phyloP scores from a whole-genome alignment of 139 green algal species.

The Chlorella sp. region DNA sequence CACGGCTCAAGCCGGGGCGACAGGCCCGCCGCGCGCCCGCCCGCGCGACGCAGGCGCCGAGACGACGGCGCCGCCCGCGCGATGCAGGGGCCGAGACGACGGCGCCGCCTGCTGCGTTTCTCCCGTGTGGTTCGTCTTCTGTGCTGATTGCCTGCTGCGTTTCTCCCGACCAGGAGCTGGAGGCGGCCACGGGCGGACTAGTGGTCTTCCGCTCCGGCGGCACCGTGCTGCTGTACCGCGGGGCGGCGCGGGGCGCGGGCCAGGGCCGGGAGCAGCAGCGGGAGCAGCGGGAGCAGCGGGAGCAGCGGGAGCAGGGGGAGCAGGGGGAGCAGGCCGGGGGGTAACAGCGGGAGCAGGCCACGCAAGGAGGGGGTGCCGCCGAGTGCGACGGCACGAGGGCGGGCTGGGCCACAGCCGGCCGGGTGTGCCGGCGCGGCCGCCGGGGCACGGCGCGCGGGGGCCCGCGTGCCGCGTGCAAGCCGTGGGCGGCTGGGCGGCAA shows the following conservation, averaged over 20 bases:
- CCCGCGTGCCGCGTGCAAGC: not conserved
- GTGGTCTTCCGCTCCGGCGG: slow-evolving; percentile 35
- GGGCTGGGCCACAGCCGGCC: not conserved
- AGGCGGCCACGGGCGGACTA: slow-evolving; percentile 27
- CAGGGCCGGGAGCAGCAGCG: not conserved
- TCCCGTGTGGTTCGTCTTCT: too few relatives aligned
- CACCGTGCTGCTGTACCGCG: slow-evolving; percentile 32
- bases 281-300: not conserved
- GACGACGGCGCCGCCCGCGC: too few relatives aligned
- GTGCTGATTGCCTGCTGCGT: too few relatives aligned
- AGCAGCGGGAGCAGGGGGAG: not conserved
- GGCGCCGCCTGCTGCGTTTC: too few relatives aligned
- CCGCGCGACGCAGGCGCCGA: too few relatives aligned
- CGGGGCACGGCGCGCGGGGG: not conserved
- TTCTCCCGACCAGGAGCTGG: slow-evolving; percentile 29
- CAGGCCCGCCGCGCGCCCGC: too few relatives aligned
- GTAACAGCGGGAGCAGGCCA: not conserved
- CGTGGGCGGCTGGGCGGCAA: too few relatives aligned
- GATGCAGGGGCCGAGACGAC: too few relatives aligned
- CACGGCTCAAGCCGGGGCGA: too few relatives aligned
- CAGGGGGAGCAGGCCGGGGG: not conserved
- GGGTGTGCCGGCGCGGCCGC: not conserved
- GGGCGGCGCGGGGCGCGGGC: too few relatives aligned
- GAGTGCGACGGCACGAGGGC: not conserved
- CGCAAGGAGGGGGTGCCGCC: not conserved